Evolutionary conservation across 768 basidiomycete species (phyloP), one percentile per base, ranked within the genome.

Genomic region (Erythrobasidium yunnanense): DNA sequence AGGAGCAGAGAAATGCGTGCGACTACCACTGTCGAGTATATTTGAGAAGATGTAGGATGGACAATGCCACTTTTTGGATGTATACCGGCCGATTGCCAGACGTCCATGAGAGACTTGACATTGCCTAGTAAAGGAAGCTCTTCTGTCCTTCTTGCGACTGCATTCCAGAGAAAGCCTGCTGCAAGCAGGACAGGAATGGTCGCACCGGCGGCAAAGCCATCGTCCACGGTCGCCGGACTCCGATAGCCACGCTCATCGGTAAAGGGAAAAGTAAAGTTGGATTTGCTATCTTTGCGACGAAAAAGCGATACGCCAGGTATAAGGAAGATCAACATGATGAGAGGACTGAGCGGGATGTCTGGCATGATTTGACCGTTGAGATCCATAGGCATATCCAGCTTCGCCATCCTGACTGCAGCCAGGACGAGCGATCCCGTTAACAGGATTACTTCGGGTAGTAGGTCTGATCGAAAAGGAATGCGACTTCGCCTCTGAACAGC

Each of bases 171-270:
- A 20, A 67, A 66, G 1, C 70, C 73, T 0, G 58, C 27, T 0
- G 69, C 49, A 35, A 72, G 67, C 4, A 74, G 68, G 25, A 74
- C 32, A 2, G 73, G 73, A 0, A 74, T 60, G 7, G 42, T 34
- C 15, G 72, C 66, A 1, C 70, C 72, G 0, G 52, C 60, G 0
- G 70, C 69, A 35, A 72, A 67, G 22, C 73, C 73, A 29, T 74
- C 73, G 65, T 74, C 73, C 0, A 72, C 71, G 0, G 34, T 45
- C 2, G 34, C 30, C 11, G 69, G 53, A 34, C 54, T 51, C 25
- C 73, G 62, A 56, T 71, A 74, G 0, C 73, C 73, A 2, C 73
- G 70, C 20, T 68, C 70, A 66, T 74, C 73, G 60, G 73, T 74
- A 50, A 74, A 74, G 18, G 73, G 73, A 18, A 71, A 70, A 49